Evolutionary conservation across 768 basidiomycete genomes (phyloP).

Genomic region (Collybiopsis luxurians): DNA sequence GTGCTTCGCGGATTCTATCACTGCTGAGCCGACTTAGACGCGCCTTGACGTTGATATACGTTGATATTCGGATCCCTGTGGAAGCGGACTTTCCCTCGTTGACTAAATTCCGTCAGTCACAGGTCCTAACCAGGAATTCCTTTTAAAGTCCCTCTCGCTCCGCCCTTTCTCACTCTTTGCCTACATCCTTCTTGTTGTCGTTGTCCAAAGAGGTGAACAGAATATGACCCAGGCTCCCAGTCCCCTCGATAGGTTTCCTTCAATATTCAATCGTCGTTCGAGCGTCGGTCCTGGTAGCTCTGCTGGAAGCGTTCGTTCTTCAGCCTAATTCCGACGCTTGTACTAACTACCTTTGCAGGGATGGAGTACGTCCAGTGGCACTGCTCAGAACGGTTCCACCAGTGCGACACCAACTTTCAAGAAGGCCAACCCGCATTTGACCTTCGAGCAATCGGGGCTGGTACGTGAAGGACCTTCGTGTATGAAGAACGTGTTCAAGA

Average conservation of each 20-base stretch:
- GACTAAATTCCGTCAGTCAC: no score
- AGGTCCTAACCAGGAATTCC: no score
- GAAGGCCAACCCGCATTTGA: slow-evolving; percentile 32
- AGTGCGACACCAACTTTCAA: slow-evolving; percentile 32
- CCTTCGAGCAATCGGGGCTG: slow-evolving; percentile 36
- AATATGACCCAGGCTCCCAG: neutral
- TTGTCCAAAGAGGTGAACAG: no score
- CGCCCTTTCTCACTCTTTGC: no score
- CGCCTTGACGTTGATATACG: no score
- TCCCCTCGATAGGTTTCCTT: slow-evolving; percentile 15
- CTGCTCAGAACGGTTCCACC: neutral
- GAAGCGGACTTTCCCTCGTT: no score
- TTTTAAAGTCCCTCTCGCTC: no score
- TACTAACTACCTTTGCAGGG: neutral
- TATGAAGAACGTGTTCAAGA: neutral
- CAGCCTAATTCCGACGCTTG: neutral
- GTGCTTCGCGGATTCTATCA: no score
- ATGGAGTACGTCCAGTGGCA: slow-evolving; percentile 5
- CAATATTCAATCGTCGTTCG: slow-evolving; percentile 18
- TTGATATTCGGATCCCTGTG: no score
- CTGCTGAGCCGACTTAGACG: no score
- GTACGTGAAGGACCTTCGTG: slow-evolving; percentile 27
- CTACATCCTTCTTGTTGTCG: no score
- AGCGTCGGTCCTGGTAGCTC: neutral
- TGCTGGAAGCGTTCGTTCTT: slow-evolving; percentile 7